Evolutionary conservation across 2,329 filamentous ascomycete genomes (phyloP), one percentile per base, ranked within the genome.

Genomic region (Lachnellula subtilissima): DNA sequence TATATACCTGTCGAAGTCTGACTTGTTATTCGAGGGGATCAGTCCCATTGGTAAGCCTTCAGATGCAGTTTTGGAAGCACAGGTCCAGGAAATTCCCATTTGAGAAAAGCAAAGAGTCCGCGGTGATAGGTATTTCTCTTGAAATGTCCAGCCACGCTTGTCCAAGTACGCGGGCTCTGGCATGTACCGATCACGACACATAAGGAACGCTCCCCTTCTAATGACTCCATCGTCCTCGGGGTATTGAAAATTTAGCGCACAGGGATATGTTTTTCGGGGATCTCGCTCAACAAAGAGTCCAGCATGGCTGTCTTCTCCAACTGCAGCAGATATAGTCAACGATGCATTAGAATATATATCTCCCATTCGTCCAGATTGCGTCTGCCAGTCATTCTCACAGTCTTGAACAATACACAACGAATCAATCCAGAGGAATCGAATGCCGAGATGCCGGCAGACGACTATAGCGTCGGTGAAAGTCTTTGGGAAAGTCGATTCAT

Each of bases 341-440:
- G 57, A 49, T 9, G 63, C 59, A 50, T 64, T 56, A 15, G 55
- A 55, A 57, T 70, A 70, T 12, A 67, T 61, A 8, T 60, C 28
- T 12, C 54, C 58, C 67, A 69, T 70, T 50, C 56, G 54, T 11
- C 51, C 48, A n/a, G 64, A 59, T 54, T 69, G 61, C 32, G 52
- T 50, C 22, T 59, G 39, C 66, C 64, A 67, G 50, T 69, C 68
- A 51, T 62, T 52, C 53, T 65, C 51, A 37, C 59, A 55, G 47
- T 66, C 63, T 49, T 71, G 67, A 42, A 67, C 57, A 35, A 71
- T 67, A 48, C 69, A 71, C 1, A 70, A 50, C 15, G 64, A 62
- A 58, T 71, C 69, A 35, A 71, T 67, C 69, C 69, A 71, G 32
- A 71, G 57, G 52, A 68, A 71, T 2, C 59, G 36, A n/a, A 70